Percentiles rank a stretch among this genome's conserved stretches.
These are phyloP conservation scores for Hymenoscyphus occultus DNA, from an alignment of 2,329 filamentous ascomycete genomes.

Conservation along the genomic window DNA sequence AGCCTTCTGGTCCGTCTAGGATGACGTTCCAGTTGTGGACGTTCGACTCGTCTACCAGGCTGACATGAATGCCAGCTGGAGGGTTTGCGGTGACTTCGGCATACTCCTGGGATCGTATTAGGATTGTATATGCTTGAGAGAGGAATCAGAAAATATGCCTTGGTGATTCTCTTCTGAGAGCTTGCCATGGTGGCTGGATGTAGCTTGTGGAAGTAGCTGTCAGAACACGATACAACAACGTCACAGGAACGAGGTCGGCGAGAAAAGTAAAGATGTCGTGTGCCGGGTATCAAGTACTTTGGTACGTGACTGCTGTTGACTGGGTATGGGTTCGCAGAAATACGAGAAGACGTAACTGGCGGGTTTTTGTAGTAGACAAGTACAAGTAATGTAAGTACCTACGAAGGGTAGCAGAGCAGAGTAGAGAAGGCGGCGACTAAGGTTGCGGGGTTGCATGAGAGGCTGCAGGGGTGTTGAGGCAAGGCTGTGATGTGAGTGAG, in stretches of 20 bases:
- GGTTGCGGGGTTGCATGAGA: constrained; percentile 1
- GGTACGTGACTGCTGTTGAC: background rate
- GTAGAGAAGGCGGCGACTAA: background rate
- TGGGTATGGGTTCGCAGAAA: background rate
- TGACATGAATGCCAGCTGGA: constrained; percentile 54
- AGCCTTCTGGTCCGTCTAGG: constrained; percentile 63
- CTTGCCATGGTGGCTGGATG: constrained; percentile 25
- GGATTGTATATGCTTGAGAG: background rate
- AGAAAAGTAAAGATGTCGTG: background rate
- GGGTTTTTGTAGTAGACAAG: background rate
- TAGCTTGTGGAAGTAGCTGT: constrained; percentile 10
- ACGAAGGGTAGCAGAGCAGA: too few species aligned
- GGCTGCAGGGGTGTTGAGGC: background rate
- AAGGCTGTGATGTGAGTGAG: background rate
- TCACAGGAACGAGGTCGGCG: background rate
- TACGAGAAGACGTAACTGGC: background rate
- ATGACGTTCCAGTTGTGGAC: constrained; percentile 66
- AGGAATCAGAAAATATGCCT: constrained; percentile 17
- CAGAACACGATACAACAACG: background rate
- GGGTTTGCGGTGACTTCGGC: constrained; percentile 54
- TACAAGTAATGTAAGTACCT: too few species aligned
- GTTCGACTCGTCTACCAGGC: constrained; percentile 59
- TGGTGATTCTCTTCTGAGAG: constrained; percentile 33
- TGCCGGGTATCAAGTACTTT: background rate
- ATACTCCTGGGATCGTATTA: constrained; percentile 50